Evolutionary conservation across 2,329 filamentous ascomycete genomes (phyloP).

Genomic region (Blastomyces silverae): DNA sequence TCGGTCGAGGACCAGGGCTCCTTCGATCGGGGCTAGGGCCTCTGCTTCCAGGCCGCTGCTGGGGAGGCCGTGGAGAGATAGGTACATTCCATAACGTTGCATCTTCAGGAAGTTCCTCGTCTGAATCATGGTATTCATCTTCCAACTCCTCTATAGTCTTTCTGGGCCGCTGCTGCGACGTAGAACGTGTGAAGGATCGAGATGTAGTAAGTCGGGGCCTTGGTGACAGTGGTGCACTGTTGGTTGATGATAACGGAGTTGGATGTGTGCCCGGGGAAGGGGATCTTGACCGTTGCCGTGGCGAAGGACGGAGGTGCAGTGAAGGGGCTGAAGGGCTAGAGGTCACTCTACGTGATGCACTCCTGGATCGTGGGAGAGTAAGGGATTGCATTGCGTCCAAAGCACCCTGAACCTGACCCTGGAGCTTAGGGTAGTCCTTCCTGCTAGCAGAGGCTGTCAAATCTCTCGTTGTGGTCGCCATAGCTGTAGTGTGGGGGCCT

Average conservation of each 20-base stretch:
- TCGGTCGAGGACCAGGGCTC: constrained; percentile 36
- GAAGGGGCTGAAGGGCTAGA: constrained; percentile 22
- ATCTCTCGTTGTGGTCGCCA: constrained; percentile 31
- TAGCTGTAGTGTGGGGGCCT: constrained; percentile 16
- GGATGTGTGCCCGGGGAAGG: constrained; percentile 24
- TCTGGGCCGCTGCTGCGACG: constrained; percentile 40
- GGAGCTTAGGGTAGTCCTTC: constrained; percentile 23
- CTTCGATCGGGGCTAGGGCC: constrained; percentile 39
- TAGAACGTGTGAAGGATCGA: constrained; percentile 30
- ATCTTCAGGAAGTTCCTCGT: constrained; percentile 47
- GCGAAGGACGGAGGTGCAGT: constrained; percentile 22
- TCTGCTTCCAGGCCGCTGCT: constrained; percentile 38
- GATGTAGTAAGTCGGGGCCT: constrained; percentile 15
- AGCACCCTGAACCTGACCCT: constrained; percentile 27
- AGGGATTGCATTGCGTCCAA: constrained; percentile 25
- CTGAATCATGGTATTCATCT: constrained; percentile 46
- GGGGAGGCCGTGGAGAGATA: constrained; percentile 41
- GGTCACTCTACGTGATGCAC: constrained; percentile 16
- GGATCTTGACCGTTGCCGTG: constrained; percentile 17
- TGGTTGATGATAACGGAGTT: constrained; percentile 25
- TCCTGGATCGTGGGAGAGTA: constrained; percentile 25
- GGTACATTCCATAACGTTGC: constrained; percentile 47
- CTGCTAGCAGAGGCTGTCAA: constrained; percentile 28
- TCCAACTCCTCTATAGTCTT: constrained; percentile 46
- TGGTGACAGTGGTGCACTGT: constrained; percentile 24